Evolutionary conservation across 257 asterid species (phyloP), one percentile per base, ranked within the genome.

Genomic region (Solanum peruvianum): DNA sequence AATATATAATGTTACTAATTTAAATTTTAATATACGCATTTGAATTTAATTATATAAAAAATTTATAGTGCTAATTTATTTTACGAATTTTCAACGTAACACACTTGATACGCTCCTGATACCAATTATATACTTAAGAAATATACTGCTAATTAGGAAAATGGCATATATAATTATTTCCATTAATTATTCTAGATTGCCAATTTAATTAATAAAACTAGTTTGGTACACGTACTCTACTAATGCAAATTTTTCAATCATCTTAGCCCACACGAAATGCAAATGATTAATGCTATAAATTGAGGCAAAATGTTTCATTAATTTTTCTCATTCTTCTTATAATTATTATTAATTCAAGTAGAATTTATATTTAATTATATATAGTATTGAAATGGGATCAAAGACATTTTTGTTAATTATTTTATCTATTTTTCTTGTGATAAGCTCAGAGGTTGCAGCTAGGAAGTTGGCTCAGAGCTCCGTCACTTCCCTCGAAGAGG

Each of bases 401-500:
- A 86, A 86, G 85, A 8, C 45, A 16, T 21, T 71, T 18, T 16
- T 89, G 23, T 33, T 86, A 27, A 49, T 89, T 41, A 80, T 39
- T 14, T 31, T 89, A 29, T 84, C 87, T 84, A 33, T 84, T 23
- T 66, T 66, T 60, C 29, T 83, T 44, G 33, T 86, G 29, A 89
- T 86, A 31, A 47, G 75, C 27, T 83, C 87, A 6, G 66, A 86
- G 52, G 87, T 86, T 10, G 81, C 91, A 3, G 87, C 83, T 9
- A 82, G 87, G 27, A 85, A 89, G 13, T 75, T 89, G 58, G 82
- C 83, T 21, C 87, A 88, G 25, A 42, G 37, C 83, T 3, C 60
- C 60, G 25, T 11, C 62, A 62, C 78, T 73, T 60, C 42, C 23
- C 14, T 45, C 1, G 20, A 82, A 70, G 33, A 42, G 23, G 27